These are phyloP conservation scores for Mikania micrantha DNA, from an alignment of 129 eudicot genomes.

Conservation along the genomic window DNA sequence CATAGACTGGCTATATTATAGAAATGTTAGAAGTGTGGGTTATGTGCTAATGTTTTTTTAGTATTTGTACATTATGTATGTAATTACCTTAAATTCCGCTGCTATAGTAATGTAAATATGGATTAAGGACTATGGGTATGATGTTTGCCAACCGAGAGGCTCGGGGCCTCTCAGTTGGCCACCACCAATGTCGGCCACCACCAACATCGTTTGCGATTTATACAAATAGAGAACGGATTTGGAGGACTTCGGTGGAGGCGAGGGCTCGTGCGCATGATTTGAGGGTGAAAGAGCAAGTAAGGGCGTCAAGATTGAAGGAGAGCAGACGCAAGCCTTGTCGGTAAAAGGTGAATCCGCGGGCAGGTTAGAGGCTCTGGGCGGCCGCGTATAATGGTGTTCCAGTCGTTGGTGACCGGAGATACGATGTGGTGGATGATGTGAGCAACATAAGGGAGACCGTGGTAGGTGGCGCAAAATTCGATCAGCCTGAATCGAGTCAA, in stretches of 20 bases:
- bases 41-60: no score
- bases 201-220: no score
- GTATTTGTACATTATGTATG: no score
- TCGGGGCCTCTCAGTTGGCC: no score
- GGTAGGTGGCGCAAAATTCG: conserved; percentile 48
- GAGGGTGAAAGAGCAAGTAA: conserved; percentile 79
- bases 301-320: conserved; percentile 69
- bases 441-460: conserved; percentile 51
- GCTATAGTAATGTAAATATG: no score
- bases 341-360: conserved; percentile 42
- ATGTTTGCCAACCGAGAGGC: no score
- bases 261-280: conserved; percentile 82
- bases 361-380: conserved; percentile 49
- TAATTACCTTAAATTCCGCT: no score
- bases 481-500: conserved; percentile 55
- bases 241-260: conserved; percentile 39
- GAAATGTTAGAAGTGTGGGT: no score
- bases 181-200: no score
- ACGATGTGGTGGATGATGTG: conserved; percentile 39
- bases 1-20: no score
- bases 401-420: conserved; percentile 61
- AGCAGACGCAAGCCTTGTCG: conserved; percentile 44
- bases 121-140: no score
- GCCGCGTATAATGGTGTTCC: conserved; percentile 90
- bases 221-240: conserved; percentile 56